These are phyloP conservation scores for Solanum rostratum DNA, from an alignment of 257 asterid species.

Conservation along the genomic window DNA sequence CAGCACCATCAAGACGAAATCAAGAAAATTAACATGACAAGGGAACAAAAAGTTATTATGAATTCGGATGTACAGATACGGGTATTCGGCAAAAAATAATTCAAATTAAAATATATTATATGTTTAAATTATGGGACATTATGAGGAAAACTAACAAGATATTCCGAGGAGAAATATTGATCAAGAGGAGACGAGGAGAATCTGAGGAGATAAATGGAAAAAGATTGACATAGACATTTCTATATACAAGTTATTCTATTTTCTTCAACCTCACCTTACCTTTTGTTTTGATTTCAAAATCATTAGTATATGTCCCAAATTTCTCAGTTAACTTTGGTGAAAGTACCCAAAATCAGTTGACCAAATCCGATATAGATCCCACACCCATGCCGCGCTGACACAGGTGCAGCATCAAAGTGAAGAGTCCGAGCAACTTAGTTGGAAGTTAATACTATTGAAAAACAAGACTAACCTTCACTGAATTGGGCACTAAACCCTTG, in stretches of 20 bases:
- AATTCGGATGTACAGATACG: neutral
- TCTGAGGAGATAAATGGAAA: neutral
- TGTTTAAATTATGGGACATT: no score
- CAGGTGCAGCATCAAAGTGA: neutral
- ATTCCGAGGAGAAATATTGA: neutral
- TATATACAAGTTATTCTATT: neutral
- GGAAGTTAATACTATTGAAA: neutral
- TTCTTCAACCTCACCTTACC: neutral
- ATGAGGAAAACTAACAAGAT: neutral
- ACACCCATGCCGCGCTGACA: neutral
- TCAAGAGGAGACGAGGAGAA: neutral
- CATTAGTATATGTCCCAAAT: neutral
- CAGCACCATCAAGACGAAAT: neutral
- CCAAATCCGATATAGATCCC: neutral
- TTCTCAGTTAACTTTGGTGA: neutral
- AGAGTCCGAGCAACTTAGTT: neutral
- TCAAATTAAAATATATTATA: no score
- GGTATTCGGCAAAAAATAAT: no score
- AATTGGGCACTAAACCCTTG: slow-evolving; percentile 95
- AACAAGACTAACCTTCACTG: slow-evolving; percentile 74
- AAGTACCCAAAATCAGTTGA: neutral
- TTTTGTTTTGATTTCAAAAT: neutral
- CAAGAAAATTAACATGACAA: neutral
- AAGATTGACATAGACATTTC: neutral
- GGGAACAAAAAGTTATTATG: neutral